Evolutionary conservation across 2,329 filamentous ascomycete genomes (phyloP), one percentile per base, ranked within the genome.

Genomic region (Aspergillus sp.): DNA sequence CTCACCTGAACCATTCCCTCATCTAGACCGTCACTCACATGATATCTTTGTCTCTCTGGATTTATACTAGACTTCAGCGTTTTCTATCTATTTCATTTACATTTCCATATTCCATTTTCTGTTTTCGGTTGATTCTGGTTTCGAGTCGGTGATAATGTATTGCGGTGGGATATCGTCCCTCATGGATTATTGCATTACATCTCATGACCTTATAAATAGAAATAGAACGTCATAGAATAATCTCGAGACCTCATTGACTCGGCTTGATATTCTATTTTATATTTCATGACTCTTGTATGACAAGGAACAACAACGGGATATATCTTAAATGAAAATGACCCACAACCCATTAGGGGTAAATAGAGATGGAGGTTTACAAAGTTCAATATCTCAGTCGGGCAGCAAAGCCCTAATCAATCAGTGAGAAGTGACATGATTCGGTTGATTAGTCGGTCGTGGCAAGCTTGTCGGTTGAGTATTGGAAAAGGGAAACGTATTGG

Each of bases 21-120:
- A 53, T 47, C 22, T 54, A 50, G 45, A 56, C 48, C 34, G 30
- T 49, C n/a, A 13, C 34, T 13, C 12, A 15, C 44, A 39, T 41
- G 42, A 47, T 45, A 39, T 24, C 8, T 54, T 64, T 57, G 51
- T 48, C 55, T 39, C 59, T 53, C 26, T 30, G 26, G 26, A 64
- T 57, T 65, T 57, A 58, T 59, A 41, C 24, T 56, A 62, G 60
- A 64, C 55, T 64, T 61, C 53, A 59, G 61, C 53, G 59, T 55
- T 62, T 62, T 49, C 24, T n/a, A 12, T 13, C 17, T 42, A 42
- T 42, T 49, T 55, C 50, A 57, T 42, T 47, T 34, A 43, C 48
- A 22, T 48, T 52, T 48, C 26, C 45, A 43, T 45, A 30, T 30
- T 30, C 9, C 9, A 4, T 52, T 48, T 41, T 60, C 53, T 41